Conservation (phyloP, 1,284 basidiomycete species). For the Phylloporus gajari region DNA sequence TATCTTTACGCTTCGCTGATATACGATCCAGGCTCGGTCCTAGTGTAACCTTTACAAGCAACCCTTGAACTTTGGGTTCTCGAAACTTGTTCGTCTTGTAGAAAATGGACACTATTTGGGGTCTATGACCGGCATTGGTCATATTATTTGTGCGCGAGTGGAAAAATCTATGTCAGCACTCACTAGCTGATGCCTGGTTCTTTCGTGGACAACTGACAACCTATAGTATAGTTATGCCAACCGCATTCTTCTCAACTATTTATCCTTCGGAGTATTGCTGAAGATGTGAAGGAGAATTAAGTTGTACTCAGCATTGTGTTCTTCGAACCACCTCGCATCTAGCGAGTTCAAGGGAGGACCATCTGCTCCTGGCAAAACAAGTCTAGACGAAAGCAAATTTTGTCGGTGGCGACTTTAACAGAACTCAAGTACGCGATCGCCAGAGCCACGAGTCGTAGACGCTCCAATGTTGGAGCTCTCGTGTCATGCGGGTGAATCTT, state of each 20-base stretch:
- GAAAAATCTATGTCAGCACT: constrained; percentile 60
- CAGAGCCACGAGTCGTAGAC: constrained; percentile 84
- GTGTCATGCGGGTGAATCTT: too few species aligned
- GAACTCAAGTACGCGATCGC: constrained; percentile 86
- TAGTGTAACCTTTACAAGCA: constrained; percentile 85
- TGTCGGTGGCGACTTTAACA: constrained; percentile 61
- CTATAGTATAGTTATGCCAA: constrained; percentile 42
- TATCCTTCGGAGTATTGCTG: too few species aligned
- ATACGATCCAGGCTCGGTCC: constrained; percentile 71
- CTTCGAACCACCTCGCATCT: constrained; percentile 17
- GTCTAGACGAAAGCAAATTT: constrained; percentile 63
- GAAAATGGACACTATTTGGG: constrained; percentile 82
- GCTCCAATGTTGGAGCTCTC: constrained; percentile 78
- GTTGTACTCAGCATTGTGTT: constrained; percentile 54
- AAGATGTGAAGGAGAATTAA: constrained; percentile 52
- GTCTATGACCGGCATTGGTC: constrained; percentile 70
- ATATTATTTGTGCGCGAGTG: constrained; percentile 69
- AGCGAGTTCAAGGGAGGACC: constrained; percentile 18
- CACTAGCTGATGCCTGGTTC: not conserved
- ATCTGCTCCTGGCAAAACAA: constrained; percentile 28
- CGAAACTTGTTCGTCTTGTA: constrained; percentile 71
- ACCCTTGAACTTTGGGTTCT: constrained; percentile 75
- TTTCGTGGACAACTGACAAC: constrained; percentile 21
- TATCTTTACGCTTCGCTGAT: constrained; percentile 16
- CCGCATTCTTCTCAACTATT: constrained; percentile 39